A percentile compares a stretch with the other conserved stretches of the same genome.
phyloP scores from a whole-genome alignment of 169 alveolate genomes.

The Plasmodium falciparum region DNA sequence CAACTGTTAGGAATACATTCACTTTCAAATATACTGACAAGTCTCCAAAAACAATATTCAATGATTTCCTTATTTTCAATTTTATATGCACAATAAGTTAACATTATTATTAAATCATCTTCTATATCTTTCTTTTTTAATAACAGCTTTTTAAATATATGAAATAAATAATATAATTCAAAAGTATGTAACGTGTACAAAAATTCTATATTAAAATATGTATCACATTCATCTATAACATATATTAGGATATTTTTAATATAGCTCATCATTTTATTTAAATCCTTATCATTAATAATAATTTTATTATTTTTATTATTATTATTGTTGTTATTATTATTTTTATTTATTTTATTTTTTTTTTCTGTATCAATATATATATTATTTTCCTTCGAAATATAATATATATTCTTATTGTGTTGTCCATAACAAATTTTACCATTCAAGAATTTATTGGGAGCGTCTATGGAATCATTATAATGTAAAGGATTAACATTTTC shows the following conservation, averaged over 20 bases:
- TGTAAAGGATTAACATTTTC: no score
- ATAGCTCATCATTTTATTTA: no score
- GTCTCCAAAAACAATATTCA: conserved; percentile 54
- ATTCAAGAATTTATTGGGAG: no score
- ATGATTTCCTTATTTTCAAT: conserved; percentile 45
- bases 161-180: conserved; percentile 30
- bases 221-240: conserved; percentile 59
- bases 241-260: conserved; percentile 1
- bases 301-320: no score
- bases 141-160: conserved; percentile 25
- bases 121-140: conserved; percentile 15
- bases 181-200: conserved; percentile 48
- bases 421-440: no score
- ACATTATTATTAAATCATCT: conserved; percentile 60
- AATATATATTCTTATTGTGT: no score
- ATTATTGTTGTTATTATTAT: no score
- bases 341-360: no score
- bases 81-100: conserved; percentile 70
- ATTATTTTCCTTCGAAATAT: no score
- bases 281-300: no score
- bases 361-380: no score
- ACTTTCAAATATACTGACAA: conserved; percentile 50
- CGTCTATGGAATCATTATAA: no score
- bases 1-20: conserved; percentile 48
- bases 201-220: conserved; percentile 44